Percentiles rank a stretch among this genome's conserved stretches.
phyloP scores from a whole-genome alignment of 805 yeast genomes.

The Wickerhamomyces kurtzmanii region DNA sequence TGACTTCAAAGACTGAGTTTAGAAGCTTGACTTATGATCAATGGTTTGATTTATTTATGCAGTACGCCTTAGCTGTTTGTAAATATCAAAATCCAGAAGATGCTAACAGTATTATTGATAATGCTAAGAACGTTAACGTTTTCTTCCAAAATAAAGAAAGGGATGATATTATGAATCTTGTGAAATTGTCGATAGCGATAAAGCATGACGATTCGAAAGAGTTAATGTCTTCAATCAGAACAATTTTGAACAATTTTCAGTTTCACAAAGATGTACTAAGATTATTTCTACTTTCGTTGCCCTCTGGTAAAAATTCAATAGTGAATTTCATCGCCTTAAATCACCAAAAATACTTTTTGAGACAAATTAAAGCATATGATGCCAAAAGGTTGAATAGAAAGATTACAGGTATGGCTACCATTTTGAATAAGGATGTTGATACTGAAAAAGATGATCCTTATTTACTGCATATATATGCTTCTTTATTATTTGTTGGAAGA shows the following conservation, averaged over 20 bases:
- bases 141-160: slow-evolving; percentile 58
- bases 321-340: slow-evolving; percentile 65
- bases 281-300: slow-evolving; percentile 56
- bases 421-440: slow-evolving; percentile 41
- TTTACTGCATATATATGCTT: slow-evolving; percentile 69
- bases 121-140: slow-evolving; percentile 71
- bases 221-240: slow-evolving; percentile 50
- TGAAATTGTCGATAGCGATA: slow-evolving; percentile 52
- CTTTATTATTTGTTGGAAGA: slow-evolving; percentile 69
- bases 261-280: slow-evolving; percentile 63
- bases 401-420: slow-evolving; percentile 73
- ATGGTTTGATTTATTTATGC: slow-evolving; percentile 84
- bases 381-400: slow-evolving; percentile 41
- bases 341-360: slow-evolving; percentile 80
- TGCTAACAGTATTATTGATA: slow-evolving; percentile 61
- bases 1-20: slow-evolving; percentile 47
- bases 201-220: slow-evolving; percentile 40
- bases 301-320: slow-evolving; percentile 49
- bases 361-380: slow-evolving; percentile 88
- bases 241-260: slow-evolving; percentile 57
- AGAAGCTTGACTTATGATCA: slow-evolving; percentile 68
- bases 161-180: slow-evolving; percentile 50
- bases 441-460: slow-evolving; percentile 47
- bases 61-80: slow-evolving; percentile 61
- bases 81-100: slow-evolving; percentile 48